These are phyloP conservation scores for Pittosporum tobira DNA, from an alignment of 129 eudicot species.

Conservation along the genomic window DNA sequence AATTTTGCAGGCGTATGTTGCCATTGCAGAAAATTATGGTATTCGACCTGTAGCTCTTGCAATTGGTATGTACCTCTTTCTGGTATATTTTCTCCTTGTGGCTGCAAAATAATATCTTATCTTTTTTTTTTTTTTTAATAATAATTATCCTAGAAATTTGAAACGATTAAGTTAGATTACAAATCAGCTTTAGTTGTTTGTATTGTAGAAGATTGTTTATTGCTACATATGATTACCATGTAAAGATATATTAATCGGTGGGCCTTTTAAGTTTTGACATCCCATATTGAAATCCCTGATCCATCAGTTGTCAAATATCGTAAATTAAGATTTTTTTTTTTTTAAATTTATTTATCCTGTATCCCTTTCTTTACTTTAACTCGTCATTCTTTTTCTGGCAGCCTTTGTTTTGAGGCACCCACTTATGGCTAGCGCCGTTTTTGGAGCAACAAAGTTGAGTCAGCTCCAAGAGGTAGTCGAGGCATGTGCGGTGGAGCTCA, in stretches of 20 bases:
- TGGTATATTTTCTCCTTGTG: background rate
- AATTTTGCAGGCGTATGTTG: constrained; percentile 54
- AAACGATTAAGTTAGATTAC: background rate
- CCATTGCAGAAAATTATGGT: constrained; percentile 55
- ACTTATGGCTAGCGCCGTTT: constrained; percentile 65
- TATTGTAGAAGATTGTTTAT: background rate
- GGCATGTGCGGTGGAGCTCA: constrained; percentile 54
- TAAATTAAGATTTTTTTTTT: no score
- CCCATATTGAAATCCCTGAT: background rate
- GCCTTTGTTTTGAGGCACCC: constrained; percentile 89
- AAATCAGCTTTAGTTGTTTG: background rate
- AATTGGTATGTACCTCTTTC: constrained; percentile 42
- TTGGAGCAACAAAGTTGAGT: constrained; percentile 72
- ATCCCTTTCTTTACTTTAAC: background rate
- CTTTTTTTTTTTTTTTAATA: no score
- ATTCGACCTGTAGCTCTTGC: constrained; percentile 89
- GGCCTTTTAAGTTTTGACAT: background rate
- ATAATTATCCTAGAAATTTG: no score
- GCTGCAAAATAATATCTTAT: background rate
- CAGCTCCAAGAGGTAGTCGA: constrained; percentile 61
- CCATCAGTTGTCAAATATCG: background rate
- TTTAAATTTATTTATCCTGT: no score
- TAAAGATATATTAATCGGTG: background rate
- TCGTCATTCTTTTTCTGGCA: constrained; percentile 28
- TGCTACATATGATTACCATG: background rate